These are phyloP conservation scores for Tylopilus subfusipes DNA, from an alignment of 768 basidiomycete species.

Conservation along the genomic window DNA sequence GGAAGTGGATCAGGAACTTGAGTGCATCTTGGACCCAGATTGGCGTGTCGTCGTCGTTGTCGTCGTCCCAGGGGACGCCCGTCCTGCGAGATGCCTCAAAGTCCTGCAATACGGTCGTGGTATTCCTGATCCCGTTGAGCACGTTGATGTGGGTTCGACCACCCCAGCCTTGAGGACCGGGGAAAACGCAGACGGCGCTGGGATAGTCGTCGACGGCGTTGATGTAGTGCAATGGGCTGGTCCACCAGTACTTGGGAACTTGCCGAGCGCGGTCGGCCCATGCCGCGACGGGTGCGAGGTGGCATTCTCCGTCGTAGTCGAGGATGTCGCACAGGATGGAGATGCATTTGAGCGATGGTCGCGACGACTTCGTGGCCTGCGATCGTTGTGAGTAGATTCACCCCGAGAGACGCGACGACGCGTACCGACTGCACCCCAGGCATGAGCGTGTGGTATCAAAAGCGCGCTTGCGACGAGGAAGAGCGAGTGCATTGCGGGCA, in stretches of 20 bases:
- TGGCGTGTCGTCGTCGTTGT: conserved; percentile 27
- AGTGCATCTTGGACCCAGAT: conserved; percentile 69
- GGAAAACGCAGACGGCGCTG: conserved; percentile 61
- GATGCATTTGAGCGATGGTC: conserved; percentile 90
- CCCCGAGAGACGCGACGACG: neutral
- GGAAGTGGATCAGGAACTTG: conserved; percentile 89
- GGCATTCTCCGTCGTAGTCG: conserved; percentile 51
- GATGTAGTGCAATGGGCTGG: no score
- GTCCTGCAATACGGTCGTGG: conserved; percentile 62
- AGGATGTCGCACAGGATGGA: conserved; percentile 81
- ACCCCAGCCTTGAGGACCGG: conserved; percentile 66
- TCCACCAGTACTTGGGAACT: conserved; percentile 59
- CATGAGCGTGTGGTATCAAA: conserved; percentile 27
- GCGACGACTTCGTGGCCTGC: conserved; percentile 89
- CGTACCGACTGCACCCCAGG: conserved; percentile 43
- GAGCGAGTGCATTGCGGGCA: conserved; percentile 23
- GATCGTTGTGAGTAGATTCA: neutral
- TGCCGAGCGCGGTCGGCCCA: conserved; percentile 81
- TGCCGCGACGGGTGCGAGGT: conserved; percentile 76
- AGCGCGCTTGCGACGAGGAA: conserved; percentile 10
- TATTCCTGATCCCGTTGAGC: conserved; percentile 74
- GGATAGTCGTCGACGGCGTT: conserved; percentile 76
- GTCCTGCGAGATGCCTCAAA: conserved; percentile 18
- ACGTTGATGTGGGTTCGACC: conserved; percentile 60
- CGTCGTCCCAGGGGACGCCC: neutral